Percentiles rank a stretch among this genome's conserved stretches.
phyloP scores from a whole-genome alignment of 768 basidiomycete species.

The Leccinum barrowsii region DNA sequence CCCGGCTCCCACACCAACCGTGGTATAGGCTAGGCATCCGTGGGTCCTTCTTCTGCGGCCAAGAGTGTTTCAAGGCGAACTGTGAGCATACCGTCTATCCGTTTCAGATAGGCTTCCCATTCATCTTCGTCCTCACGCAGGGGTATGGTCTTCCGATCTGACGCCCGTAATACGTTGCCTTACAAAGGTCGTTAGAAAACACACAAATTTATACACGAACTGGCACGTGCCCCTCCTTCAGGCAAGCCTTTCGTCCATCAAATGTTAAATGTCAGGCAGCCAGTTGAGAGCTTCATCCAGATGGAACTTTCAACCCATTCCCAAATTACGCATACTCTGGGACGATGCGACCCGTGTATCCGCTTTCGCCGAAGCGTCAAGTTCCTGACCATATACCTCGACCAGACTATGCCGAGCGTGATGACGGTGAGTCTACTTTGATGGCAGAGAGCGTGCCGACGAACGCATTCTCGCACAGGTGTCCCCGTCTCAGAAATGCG shows the following conservation, averaged over 20 bases:
- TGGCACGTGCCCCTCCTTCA: slow-evolving; percentile 38
- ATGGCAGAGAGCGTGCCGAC: not conserved
- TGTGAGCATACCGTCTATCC: slow-evolving; percentile 53
- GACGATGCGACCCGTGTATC: slow-evolving; percentile 76
- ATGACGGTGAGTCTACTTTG: slow-evolving; percentile 48
- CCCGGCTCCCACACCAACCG: slow-evolving; percentile 11
- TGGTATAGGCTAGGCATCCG: slow-evolving; percentile 65
- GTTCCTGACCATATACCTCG: slow-evolving; percentile 82
- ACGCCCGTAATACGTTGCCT: not conserved
- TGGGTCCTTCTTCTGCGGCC: slow-evolving; percentile 89
- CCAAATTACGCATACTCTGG: slow-evolving; percentile 78
- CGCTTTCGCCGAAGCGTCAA: slow-evolving; percentile 70
- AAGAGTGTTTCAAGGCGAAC: slow-evolving; percentile 93
- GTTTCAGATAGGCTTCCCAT: not conserved
- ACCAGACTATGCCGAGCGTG: slow-evolving; percentile 76
- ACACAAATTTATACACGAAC: slow-evolving; percentile 74
- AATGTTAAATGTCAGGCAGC: not conserved
- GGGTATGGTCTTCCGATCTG: slow-evolving; percentile 18
- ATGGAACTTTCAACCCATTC: slow-evolving; percentile 80
- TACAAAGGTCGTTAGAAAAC: slow-evolving; percentile 53
- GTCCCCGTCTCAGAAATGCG: slow-evolving; percentile 57
- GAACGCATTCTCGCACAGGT: slow-evolving; percentile 37
- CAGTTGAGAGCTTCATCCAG: slow-evolving; percentile 34
- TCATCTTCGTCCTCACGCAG: slow-evolving; percentile 7
- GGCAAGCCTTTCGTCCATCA: slow-evolving; percentile 5